phyloP scores from a whole-genome alignment of 163 green algal species.

The Chlorella variabilis region DNA sequence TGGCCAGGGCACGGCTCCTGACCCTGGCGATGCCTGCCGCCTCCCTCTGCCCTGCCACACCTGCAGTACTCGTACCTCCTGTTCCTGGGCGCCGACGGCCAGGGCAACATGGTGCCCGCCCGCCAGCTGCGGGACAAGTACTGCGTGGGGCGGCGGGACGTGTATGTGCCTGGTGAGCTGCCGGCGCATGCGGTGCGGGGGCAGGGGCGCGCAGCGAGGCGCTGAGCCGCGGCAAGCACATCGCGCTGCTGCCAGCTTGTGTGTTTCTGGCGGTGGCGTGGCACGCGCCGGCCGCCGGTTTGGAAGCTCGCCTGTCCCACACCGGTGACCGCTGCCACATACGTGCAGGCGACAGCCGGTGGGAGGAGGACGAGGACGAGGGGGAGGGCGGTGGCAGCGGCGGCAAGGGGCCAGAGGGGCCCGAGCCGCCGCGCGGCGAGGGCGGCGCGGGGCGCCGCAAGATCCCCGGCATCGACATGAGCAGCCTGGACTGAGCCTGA shows the following conservation, averaged over 20 bases:
- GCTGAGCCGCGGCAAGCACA: too few relatives aligned
- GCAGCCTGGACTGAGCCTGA: constrained; percentile 28
- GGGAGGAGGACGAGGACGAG: constrained; percentile 6
- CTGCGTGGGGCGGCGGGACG: constrained; percentile 64
- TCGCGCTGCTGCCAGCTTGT: too few relatives aligned
- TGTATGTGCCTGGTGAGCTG: constrained; percentile 56
- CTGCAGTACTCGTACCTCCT: constrained; percentile 72
- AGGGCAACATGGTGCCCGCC: constrained; percentile 80
- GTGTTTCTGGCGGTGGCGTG: too few relatives aligned
- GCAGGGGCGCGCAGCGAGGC: too few relatives aligned
- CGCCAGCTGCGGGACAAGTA: constrained; percentile 80
- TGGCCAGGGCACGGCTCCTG: neutral
- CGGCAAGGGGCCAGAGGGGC: neutral
- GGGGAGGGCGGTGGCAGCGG: neutral
- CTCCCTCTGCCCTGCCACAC: neutral
- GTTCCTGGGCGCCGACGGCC: constrained; percentile 80
- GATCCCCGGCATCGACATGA: constrained; percentile 55
- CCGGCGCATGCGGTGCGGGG: too few relatives aligned
- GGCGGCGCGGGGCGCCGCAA: neutral
- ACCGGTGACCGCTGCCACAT: neutral
- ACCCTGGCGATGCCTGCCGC: neutral
- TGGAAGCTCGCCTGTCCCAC: too few relatives aligned
- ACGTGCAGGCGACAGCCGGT: constrained; percentile 1
- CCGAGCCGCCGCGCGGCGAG: neutral
- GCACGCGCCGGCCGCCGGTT: too few relatives aligned